phyloP scores from a whole-genome alignment of 1,284 basidiomycete genomes.

The Veloporphyrellus conicus region DNA sequence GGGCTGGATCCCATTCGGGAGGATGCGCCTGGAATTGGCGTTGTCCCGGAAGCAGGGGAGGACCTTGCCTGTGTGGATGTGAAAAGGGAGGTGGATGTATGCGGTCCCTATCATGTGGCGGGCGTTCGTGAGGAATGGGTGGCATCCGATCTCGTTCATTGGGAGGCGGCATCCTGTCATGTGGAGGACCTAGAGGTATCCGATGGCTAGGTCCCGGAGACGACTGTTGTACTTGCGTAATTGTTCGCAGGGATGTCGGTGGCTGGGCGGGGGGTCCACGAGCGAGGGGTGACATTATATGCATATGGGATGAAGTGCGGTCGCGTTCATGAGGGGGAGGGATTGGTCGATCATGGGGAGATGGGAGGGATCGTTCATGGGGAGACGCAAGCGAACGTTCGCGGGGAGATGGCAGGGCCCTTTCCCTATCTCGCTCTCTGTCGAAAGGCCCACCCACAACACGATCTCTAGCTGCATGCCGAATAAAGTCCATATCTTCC shows the following conservation, averaged over 20 bases:
- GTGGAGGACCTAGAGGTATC: constrained; percentile 15
- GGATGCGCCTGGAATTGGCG: constrained; percentile 33
- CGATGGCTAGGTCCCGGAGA: constrained; percentile 24
- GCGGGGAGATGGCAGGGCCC: constrained; percentile 23
- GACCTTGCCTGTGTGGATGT: constrained; percentile 20
- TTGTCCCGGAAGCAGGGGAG: constrained; percentile 27
- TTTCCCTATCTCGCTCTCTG: constrained; percentile 28
- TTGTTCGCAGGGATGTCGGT: constrained; percentile 15
- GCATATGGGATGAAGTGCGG: constrained; percentile 19
- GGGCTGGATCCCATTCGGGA: constrained; percentile 30
- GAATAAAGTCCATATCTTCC: constrained; percentile 28
- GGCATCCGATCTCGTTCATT: constrained; percentile 28
- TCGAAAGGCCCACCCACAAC: constrained; percentile 16
- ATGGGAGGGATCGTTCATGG: constrained; percentile 20
- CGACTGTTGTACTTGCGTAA: constrained; percentile 21
- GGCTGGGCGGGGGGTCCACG: constrained; percentile 18
- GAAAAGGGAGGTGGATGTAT: constrained; percentile 23
- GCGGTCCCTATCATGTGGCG: constrained; percentile 29
- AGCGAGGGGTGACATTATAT: constrained; percentile 25
- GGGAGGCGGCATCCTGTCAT: constrained; percentile 24
- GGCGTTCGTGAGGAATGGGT: constrained; percentile 25
- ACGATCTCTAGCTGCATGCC: constrained; percentile 25
- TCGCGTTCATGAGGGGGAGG: constrained; percentile 27
- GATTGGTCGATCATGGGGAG: constrained; percentile 22
- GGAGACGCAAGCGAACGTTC: constrained; percentile 21